Evolutionary conservation across 768 basidiomycete species (phyloP).

Genomic region (Ramaria sp.): DNA sequence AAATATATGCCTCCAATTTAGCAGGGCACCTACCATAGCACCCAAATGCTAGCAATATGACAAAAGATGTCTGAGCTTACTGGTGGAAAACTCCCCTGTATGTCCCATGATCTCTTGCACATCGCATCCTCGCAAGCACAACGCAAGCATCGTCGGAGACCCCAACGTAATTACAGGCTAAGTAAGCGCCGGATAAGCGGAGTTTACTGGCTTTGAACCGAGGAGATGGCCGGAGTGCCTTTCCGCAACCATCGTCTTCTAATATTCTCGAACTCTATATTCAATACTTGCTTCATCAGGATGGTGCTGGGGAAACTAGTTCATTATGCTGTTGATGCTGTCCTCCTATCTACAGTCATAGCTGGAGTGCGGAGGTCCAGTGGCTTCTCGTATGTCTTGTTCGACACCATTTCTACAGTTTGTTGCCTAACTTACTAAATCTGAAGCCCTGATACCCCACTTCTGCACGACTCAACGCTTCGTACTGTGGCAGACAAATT

Average conservation of each 20-base stretch:
- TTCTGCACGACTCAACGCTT: conserved; percentile 67
- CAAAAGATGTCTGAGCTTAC: too few species aligned
- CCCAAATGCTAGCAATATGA: too few species aligned
- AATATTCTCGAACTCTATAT: background rate
- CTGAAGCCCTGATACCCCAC: conserved; percentile 51
- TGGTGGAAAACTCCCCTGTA: too few species aligned
- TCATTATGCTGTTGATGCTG: conserved; percentile 78
- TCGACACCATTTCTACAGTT: background rate
- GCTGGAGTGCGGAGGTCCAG: conserved; percentile 88
- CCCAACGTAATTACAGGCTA: too few species aligned
- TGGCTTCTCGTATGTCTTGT: conserved; percentile 69
- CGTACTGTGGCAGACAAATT: conserved; percentile 73
- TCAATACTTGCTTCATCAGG: background rate
- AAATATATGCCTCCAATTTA: too few species aligned
- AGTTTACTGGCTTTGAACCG: too few species aligned
- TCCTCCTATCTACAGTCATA: conserved; percentile 77
- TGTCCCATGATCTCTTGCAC: too few species aligned
- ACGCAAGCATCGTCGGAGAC: too few species aligned
- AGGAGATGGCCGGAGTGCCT: too few species aligned
- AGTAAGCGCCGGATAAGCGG: too few species aligned
- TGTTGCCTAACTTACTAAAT: conserved; percentile 6
- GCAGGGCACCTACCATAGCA: too few species aligned
- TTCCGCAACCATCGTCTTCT: background rate
- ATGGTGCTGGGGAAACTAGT: conserved; percentile 58
- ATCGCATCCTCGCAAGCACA: too few species aligned